These are phyloP conservation scores for Chrysophaeum taylorii DNA, from an alignment of 352 stramenopile species.

Conservation along the genomic window DNA sequence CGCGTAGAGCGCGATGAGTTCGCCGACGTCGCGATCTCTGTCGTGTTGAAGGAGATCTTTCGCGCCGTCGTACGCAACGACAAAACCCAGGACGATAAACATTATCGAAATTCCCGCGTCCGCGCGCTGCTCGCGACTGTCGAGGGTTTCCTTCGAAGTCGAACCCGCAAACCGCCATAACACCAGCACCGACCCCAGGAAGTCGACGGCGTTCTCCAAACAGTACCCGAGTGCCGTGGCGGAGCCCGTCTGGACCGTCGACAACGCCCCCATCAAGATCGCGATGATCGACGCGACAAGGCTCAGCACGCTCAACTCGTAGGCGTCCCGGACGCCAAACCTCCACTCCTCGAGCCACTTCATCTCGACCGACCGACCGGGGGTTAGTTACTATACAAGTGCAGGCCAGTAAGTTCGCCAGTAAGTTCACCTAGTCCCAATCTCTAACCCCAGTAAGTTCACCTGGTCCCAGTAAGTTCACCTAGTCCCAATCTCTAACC, in stretches of 20 bases:
- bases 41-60: not conserved
- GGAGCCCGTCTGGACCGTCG: not conserved
- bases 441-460: no score
- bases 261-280: not conserved
- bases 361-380: no score
- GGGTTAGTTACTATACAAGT: no score
- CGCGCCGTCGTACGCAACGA: not conserved
- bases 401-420: no score
- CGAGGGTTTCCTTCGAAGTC: not conserved
- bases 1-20: slow-evolving; percentile 9
- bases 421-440: no score
- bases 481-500: no score
- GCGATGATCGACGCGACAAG: not conserved
- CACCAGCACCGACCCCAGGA: not conserved
- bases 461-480: no score
- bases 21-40: not conserved
- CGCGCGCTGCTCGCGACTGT: not conserved
- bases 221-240: slow-evolving; percentile 9
- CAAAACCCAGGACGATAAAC: slow-evolving; percentile 1
- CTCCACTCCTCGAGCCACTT: not conserved
- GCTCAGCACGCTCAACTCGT: not conserved
- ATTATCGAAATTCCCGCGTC: slow-evolving; percentile 4
- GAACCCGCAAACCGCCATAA: slow-evolving; percentile 1
- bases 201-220: slow-evolving; percentile 8
- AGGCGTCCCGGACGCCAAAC: not conserved